phyloP scores from a whole-genome alignment of 805 yeast species.

The Teunomyces atbi region DNA sequence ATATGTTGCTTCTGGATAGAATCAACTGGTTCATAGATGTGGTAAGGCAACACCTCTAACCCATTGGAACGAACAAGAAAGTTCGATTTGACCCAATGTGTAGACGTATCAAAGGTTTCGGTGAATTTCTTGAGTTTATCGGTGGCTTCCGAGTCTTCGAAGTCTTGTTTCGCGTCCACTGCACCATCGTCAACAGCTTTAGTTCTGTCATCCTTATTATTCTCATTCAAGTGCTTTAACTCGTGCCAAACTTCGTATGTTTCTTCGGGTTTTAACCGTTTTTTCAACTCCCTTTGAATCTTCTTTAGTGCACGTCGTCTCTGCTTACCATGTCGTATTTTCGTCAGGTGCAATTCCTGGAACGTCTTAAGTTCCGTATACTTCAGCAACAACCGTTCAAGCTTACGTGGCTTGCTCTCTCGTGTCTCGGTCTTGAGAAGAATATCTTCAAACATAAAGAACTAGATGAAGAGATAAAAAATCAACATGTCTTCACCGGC shows the following conservation, averaged over 20 bases:
- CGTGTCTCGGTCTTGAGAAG: not conserved
- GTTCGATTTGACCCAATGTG: conserved; percentile 17
- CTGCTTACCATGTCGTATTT: conserved; percentile 2
- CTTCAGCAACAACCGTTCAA: conserved; percentile 10
- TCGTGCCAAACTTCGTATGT: conserved; percentile 35
- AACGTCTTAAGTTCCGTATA: conserved; percentile 18
- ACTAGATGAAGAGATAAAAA: too few relatives aligned
- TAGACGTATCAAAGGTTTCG: conserved; percentile 18
- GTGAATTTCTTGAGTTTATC: conserved; percentile 6
- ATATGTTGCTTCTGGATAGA: conserved; percentile 25
- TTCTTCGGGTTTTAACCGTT: conserved; percentile 28
- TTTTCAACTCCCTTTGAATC: conserved; percentile 25
- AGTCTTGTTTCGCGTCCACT: conserved; percentile 5
- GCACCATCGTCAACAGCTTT: conserved; percentile 6
- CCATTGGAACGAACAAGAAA: conserved; percentile 21
- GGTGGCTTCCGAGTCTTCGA: conserved; percentile 6
- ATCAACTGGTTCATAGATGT: conserved; percentile 6
- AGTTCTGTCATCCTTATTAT: conserved; percentile 3
- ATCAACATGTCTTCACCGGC: not conserved
- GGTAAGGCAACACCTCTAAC: conserved; percentile 14
- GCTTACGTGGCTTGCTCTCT: conserved; percentile 3
- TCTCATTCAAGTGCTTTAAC: conserved; percentile 13
- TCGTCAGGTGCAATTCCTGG: conserved; percentile 10
- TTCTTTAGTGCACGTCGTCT: conserved; percentile 16
- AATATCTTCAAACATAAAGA: conserved; percentile 11